Evolutionary conservation across 495 filamentous ascomycete species (phyloP).

Genomic region (Lasiosphaeriaceae sp.): DNA sequence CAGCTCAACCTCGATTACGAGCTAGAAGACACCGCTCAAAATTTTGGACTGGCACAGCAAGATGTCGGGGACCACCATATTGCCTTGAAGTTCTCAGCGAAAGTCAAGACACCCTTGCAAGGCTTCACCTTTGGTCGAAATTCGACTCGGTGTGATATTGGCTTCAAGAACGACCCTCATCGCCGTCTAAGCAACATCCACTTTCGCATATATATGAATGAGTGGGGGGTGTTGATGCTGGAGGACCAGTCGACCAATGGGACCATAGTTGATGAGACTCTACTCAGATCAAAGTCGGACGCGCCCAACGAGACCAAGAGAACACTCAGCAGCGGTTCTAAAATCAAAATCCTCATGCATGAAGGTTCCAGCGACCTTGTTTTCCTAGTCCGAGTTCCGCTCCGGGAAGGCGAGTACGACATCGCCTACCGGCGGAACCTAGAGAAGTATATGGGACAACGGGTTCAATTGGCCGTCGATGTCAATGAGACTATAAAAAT

Average conservation of each 20-base stretch:
- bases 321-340: slow-evolving; percentile 67
- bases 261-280: slow-evolving; percentile 71
- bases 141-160: slow-evolving; percentile 63
- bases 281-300: slow-evolving; percentile 50
- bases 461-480: slow-evolving; percentile 18
- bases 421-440: slow-evolving; percentile 59
- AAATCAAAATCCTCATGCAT: slow-evolving; percentile 64
- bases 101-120: slow-evolving; percentile 54
- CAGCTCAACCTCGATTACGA: slow-evolving; percentile 45
- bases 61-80: slow-evolving; percentile 62
- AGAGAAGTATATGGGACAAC: slow-evolving; percentile 44
- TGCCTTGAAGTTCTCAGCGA: slow-evolving; percentile 72
- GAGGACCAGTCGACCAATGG: slow-evolving; percentile 92
- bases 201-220: slow-evolving; percentile 85
- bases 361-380: slow-evolving; percentile 48
- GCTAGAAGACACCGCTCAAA: slow-evolving; percentile 34
- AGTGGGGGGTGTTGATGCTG: slow-evolving; percentile 77
- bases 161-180: slow-evolving; percentile 54
- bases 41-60: slow-evolving; percentile 40
- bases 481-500: slow-evolving; percentile 40
- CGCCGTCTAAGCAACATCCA: slow-evolving; percentile 80
- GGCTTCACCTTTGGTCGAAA: slow-evolving; percentile 90
- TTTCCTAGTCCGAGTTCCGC: slow-evolving; percentile 84
- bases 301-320: slow-evolving; percentile 39
- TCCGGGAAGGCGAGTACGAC: slow-evolving; percentile 53